These are phyloP conservation scores for Hypoxylon sp. DNA, from an alignment of 2,329 filamentous ascomycete species.

Conservation along the genomic window DNA sequence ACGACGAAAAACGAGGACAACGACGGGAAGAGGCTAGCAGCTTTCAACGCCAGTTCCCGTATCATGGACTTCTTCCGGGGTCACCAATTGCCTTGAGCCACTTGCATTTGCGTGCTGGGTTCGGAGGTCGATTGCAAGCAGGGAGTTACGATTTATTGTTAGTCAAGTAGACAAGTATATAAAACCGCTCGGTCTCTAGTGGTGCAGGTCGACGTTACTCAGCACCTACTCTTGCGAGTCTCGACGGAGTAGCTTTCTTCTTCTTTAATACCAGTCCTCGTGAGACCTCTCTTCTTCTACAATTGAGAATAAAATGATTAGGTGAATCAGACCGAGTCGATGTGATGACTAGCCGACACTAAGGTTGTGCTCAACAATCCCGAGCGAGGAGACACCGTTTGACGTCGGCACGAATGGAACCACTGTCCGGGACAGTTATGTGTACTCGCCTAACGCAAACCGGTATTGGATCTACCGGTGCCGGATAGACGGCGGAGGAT, in stretches of 20 bases:
- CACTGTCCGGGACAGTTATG: neutral
- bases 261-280: no score
- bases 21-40: slow-evolving; percentile 40
- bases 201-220: no score
- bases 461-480: neutral
- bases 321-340: neutral
- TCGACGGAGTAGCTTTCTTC: no score
- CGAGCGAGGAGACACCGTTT: neutral
- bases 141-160: no score
- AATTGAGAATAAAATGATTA: no score
- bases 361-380: neutral
- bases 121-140: neutral
- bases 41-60: slow-evolving; percentile 48
- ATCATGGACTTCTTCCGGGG: slow-evolving; percentile 51
- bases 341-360: neutral
- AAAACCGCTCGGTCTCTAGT: no score
- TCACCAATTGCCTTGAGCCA: slow-evolving; percentile 31
- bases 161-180: no score
- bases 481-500: neutral
- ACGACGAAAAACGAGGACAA: slow-evolving; percentile 47
- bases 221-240: no score
- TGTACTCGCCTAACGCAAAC: neutral
- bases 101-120: neutral
- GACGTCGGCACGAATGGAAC: neutral
- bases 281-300: no score